Percentiles rank a stretch among this genome's conserved stretches.
phyloP scores from a whole-genome alignment of 139 green algal species.

The Medakamo hakoo region DNA sequence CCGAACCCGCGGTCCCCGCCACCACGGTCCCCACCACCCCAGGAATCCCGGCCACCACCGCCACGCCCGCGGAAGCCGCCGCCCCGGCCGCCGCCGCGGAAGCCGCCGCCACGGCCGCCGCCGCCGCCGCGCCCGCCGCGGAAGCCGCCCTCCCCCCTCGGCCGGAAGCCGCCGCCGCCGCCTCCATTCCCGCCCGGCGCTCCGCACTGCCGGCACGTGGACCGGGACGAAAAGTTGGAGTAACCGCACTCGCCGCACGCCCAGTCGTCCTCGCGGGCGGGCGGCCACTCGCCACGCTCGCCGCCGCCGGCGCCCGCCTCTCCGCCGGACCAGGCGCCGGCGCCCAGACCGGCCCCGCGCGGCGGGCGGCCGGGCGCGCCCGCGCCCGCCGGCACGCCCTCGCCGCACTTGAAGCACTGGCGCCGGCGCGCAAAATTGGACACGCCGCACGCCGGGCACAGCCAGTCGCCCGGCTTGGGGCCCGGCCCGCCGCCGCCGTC shows the following conservation, averaged over 20 bases:
- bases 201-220: not conserved
- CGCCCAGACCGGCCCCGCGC: not conserved
- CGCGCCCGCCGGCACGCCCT: not conserved
- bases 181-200: not conserved
- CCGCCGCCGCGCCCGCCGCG: no score
- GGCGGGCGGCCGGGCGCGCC: no score
- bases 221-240: not conserved
- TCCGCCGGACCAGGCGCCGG: not conserved
- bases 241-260: not conserved
- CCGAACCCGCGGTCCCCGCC: not conserved
- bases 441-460: conserved; percentile 7
- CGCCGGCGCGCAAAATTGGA: conserved; percentile 14
- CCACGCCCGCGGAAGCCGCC: not conserved
- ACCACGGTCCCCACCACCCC: not conserved
- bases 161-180: no score
- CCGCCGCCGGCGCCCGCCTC: not conserved
- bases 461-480: conserved; percentile 12
- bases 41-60: not conserved
- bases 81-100: no score
- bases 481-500: not conserved
- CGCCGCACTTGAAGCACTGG: conserved; percentile 16
- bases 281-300: not conserved
- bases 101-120: not conserved
- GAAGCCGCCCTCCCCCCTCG: not conserved
- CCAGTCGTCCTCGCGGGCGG: not conserved